Conservation (phyloP, 2,329 filamentous ascomycete species). For the Fusarium tuaranense region DNA sequence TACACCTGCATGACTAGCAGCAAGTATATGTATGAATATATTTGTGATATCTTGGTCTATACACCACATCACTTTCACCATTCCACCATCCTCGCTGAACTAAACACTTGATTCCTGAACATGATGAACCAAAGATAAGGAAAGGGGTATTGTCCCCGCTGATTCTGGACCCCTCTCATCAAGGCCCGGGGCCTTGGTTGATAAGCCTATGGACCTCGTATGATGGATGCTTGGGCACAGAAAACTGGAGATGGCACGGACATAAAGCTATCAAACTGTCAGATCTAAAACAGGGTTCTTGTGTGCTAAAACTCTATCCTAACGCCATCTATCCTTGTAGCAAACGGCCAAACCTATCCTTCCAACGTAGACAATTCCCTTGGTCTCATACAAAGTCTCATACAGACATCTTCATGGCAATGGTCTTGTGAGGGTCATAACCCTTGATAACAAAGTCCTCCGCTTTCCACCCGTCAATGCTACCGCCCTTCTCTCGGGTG, state of each 20-base stretch:
- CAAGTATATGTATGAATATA: constrained; percentile 8
- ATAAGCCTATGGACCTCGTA: neutral
- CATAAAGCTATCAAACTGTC: neutral
- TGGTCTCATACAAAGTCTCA: constrained; percentile 62
- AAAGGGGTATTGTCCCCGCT: neutral
- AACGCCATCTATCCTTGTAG: constrained; percentile 33
- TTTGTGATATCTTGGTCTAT: neutral
- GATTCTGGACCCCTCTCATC: neutral
- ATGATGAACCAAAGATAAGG: neutral
- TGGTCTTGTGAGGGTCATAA: constrained; percentile 90
- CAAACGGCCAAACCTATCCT: constrained; percentile 2
- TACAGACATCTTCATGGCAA: constrained; percentile 99
- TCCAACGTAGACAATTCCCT: neutral
- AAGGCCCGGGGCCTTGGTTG: neutral
- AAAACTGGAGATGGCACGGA: neutral
- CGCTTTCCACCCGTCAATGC: constrained; percentile 89
- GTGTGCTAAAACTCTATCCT: constrained; percentile 10
- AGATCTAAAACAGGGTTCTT: neutral
- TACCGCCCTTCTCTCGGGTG: constrained; percentile 72
- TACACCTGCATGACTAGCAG: neutral
- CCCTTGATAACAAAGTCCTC: constrained; percentile 90
- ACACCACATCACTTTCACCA: neutral
- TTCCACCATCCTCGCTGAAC: neutral
- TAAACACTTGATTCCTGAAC: neutral
- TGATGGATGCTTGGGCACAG: neutral